Base-by-base conservation (phyloP, 148 eudicot species). In the Vaccinium macrocarpon region DNA sequence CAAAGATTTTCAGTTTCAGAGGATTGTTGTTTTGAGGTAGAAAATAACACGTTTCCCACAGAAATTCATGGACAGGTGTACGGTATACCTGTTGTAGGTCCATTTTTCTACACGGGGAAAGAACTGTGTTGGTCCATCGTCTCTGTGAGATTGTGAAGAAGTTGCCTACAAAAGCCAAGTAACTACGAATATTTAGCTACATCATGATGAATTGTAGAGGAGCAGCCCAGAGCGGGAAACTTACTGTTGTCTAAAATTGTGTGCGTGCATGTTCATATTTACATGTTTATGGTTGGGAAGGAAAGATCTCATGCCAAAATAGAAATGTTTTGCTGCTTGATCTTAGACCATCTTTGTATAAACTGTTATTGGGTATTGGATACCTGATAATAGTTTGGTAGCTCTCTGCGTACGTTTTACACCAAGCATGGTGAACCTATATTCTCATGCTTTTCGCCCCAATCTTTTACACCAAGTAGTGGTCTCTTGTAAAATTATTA, bases 1-100 rank as follows among this genome's bases (percentile, higher is more conserved):
- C n/a, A n/a, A n/a, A 77, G 18, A n/a, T 52, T n/a, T 27, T 51
- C 29, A 5, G 23, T 19, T 80, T 13, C 52, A 42, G 50, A 5
- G 55, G 38, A 66, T 57, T 6, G 57, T 50, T 81, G 57, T 16
- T 81, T 66, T 46, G 55, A n/a, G 82, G 38, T 62, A 62, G 56
- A 62, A 23, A 53, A 19, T 16, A 80, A 57, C n/a, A 52, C 49
- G 29, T 49, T 10, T 66, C 70, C 7, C 1, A 4, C 8, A 16
- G 80, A 81, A 64, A 81, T 25, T 16, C 73, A 46, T 15, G 66
- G 29, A 7, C 15, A 21, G 23, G 51, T 62, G 42, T 35, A 49
- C 13, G 23, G 70, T 62, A 61, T n/a, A 49, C 13, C 19, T 81
- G 73, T 66, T 81, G n/a, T n/a, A 52, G 5, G 35, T 7, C 52